A percentile compares a stretch with the other conserved stretches of the same genome.
phyloP scores from a whole-genome alignment of 1,284 basidiomycete genomes.

The Thecaphora frezii region DNA sequence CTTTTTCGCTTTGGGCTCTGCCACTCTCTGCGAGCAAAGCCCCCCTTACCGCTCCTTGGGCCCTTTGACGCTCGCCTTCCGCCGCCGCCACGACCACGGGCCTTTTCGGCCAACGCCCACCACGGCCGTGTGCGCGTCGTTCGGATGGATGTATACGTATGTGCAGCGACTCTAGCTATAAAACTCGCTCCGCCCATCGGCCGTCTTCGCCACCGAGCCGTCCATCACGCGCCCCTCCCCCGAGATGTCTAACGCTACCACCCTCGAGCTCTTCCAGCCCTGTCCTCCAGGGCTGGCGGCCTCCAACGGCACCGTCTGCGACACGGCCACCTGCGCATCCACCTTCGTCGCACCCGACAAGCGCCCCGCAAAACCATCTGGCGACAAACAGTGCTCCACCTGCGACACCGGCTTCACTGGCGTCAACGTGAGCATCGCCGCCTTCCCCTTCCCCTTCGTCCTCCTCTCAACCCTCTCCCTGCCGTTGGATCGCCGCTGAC shows the following conservation, averaged over 20 bases:
- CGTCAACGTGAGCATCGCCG: slow-evolving; percentile 18
- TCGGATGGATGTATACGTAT: too few relatives aligned
- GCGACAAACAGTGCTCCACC: slow-evolving; percentile 17
- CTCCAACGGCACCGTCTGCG: slow-evolving; percentile 32
- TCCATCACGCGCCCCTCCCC: neutral
- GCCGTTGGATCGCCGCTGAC: too few relatives aligned
- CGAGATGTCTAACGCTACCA: slow-evolving; percentile 27
- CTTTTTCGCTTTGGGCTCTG: too few relatives aligned
- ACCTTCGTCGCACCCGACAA: slow-evolving; percentile 27
- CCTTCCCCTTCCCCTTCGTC: neutral
- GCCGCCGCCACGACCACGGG: too few relatives aligned
- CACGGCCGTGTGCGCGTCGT: too few relatives aligned
- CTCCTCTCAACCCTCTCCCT: neutral
- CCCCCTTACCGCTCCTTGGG: too few relatives aligned
- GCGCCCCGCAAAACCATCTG: slow-evolving; percentile 24
- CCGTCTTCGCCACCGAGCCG: too few relatives aligned
- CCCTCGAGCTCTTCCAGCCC: slow-evolving; percentile 27
- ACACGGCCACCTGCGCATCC: slow-evolving; percentile 41
- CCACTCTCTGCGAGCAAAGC: too few relatives aligned
- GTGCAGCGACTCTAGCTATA: too few relatives aligned
- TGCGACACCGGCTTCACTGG: slow-evolving; percentile 43
- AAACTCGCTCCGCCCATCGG: too few relatives aligned
- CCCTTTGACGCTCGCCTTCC: too few relatives aligned
- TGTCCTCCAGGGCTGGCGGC: slow-evolving; percentile 42
- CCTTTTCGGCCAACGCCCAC: too few relatives aligned